A percentile compares a stretch with the other conserved stretches of the same genome.
phyloP scores from a whole-genome alignment of 768 basidiomycete genomes.

The Pleurotus salmoneostramineus region DNA sequence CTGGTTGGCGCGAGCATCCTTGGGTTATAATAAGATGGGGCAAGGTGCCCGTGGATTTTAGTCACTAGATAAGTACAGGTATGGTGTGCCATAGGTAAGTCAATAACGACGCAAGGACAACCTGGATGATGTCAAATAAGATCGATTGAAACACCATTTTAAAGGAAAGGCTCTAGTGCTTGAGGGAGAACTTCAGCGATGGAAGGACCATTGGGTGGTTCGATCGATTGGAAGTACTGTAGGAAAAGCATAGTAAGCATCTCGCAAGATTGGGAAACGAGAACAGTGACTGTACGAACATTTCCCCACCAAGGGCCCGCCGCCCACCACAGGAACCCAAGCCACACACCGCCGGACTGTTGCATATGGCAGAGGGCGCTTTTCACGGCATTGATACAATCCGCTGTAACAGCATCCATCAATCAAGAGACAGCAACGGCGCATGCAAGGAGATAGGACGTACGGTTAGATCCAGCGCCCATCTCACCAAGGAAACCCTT shows the following conservation, averaged over 20 bases:
- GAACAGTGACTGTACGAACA: constrained; percentile 31
- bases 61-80: too few species aligned
- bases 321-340: constrained; percentile 54
- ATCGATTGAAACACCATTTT: too few species aligned
- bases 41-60: too few species aligned
- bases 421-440: background rate
- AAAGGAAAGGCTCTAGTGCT: constrained; percentile 51
- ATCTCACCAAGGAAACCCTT: constrained; percentile 67
- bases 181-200: constrained; percentile 52
- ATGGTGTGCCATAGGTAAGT: too few species aligned
- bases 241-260: background rate
- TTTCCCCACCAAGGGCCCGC: constrained; percentile 60
- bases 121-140: too few species aligned
- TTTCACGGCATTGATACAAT: constrained; percentile 44
- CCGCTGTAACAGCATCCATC: constrained; percentile 14
- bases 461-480: constrained; percentile 42
- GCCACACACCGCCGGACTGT: constrained; percentile 48
- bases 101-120: too few species aligned
- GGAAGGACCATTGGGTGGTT: constrained; percentile 56
- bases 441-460: background rate
- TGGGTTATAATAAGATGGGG: too few species aligned
- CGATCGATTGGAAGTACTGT: constrained; percentile 58
- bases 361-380: constrained; percentile 60
- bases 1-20: too few species aligned
- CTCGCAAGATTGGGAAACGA: background rate